These are phyloP conservation scores for Spinacia oleracea DNA, from an alignment of 179 eudicot species.

Conservation along the genomic window DNA sequence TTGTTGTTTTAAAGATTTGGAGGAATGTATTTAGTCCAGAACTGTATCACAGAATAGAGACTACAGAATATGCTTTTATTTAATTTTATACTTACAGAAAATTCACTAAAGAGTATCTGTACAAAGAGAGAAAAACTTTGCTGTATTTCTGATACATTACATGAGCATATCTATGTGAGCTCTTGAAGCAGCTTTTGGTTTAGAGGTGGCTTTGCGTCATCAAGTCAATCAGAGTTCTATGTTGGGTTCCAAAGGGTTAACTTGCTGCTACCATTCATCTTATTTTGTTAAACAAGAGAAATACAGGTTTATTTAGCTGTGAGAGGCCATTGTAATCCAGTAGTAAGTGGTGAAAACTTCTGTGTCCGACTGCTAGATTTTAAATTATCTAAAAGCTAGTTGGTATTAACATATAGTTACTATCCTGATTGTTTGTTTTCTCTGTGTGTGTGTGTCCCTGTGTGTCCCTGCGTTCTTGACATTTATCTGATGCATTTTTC, in stretches of 20 bases:
- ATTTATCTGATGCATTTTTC: neutral
- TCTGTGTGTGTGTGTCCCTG: too few species aligned
- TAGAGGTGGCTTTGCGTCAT: neutral
- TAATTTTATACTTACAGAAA: too few species aligned
- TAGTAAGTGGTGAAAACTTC: neutral
- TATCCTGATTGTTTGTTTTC: too few species aligned
- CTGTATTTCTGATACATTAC: too few species aligned
- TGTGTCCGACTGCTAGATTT: neutral
- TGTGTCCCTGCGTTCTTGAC: neutral
- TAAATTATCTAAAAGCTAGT: neutral
- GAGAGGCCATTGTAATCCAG: neutral
- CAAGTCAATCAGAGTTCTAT: neutral
- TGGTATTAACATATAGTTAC: neutral
- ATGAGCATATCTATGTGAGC: too few species aligned
- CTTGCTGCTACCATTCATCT: neutral
- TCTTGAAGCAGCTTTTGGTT: neutral
- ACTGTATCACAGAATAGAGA: too few species aligned
- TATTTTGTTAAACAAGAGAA: neutral
- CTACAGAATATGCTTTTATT: too few species aligned
- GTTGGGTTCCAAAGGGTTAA: neutral
- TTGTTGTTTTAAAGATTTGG: neutral
- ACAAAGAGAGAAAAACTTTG: too few species aligned
- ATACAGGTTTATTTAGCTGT: neutral
- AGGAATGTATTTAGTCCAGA: neutral
- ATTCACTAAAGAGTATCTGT: too few species aligned